A percentile compares a stretch with the other conserved stretches of the same genome.
Evolutionary conservation across 2,329 filamentous ascomycete species (phyloP).

Genomic region (Ascochyta koolunga): DNA sequence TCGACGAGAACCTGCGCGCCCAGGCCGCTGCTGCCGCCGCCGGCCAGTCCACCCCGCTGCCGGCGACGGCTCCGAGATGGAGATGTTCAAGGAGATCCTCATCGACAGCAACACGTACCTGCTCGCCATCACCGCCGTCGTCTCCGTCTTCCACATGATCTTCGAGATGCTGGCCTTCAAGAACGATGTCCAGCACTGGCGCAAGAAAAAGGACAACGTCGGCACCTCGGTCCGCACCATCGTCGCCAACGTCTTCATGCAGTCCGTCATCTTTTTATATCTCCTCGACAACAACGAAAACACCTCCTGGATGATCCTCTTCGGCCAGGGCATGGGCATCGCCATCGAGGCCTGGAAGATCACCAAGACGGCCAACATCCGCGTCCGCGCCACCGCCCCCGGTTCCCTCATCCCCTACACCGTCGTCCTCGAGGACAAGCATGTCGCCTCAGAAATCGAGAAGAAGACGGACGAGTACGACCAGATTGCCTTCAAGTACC

Average conservation of each 20-base stretch:
- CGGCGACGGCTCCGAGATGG: slow-evolving; percentile 90
- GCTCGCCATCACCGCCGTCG: slow-evolving; percentile 80
- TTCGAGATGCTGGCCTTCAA: slow-evolving; percentile 97
- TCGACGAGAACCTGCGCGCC: slow-evolving; percentile 88
- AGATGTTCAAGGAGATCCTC: slow-evolving; percentile 95
- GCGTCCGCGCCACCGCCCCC: slow-evolving; percentile 71
- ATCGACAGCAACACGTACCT: slow-evolving; percentile 94
- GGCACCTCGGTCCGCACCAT: slow-evolving; percentile 96
- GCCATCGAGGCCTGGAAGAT: slow-evolving; percentile 89
- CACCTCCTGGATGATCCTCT: slow-evolving; percentile 98
- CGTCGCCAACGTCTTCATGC: slow-evolving; percentile 97
- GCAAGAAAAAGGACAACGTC: slow-evolving; percentile 99
- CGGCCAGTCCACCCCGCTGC: slow-evolving; percentile 73
- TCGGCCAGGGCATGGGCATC: slow-evolving; percentile 86
- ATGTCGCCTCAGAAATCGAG: slow-evolving; percentile 92
- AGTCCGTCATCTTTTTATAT: slow-evolving; percentile 93
- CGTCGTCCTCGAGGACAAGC: slow-evolving; percentile 92
- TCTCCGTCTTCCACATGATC: slow-evolving; percentile 88
- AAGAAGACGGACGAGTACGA: slow-evolving; percentile 99
- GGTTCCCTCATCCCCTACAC: slow-evolving; percentile 78
- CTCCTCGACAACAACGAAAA: slow-evolving; percentile 96
- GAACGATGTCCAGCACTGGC: slow-evolving; percentile 95
- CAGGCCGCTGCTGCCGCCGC: slow-evolving; percentile 76
- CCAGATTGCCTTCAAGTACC: slow-evolving; percentile 95
- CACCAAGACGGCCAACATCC: slow-evolving; percentile 91